Base-by-base conservation (phyloP, 1,139 yeast genomes). In the Hyphopichia pseudoburtonii region DNA sequence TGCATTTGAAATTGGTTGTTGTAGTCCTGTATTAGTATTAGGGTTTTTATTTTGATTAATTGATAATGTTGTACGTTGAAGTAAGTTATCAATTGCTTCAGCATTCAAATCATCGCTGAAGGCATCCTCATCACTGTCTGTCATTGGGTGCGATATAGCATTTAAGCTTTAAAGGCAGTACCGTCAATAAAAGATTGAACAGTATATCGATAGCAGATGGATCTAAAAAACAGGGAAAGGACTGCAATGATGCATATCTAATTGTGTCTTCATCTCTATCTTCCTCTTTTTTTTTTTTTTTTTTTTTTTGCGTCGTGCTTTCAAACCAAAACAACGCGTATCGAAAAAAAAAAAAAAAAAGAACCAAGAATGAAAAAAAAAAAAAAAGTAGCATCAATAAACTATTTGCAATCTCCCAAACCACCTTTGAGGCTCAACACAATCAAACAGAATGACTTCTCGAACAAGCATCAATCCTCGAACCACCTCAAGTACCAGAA, bases 81-180 rank as follows among this genome's bases (percentile, higher is more conserved):
- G n/a, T 7, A 26, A 12, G 5, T 19, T 22, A 26, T 26, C 16
- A 22, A 32, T 24, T 14, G 16, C 29, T 5, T 34, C 36, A 24
- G 17, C 15, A 16, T 33, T 31, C 23, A 33, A 19, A 15, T 34
- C 36, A 29, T 28, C 29, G 23, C 28, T 26, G 23, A 32, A 26
- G 11, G 11, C 27, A 25, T 28, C 31, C 8, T 28, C 31, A 18
- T 18, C 35, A 19, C 35, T 33, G 8, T 30, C 27, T n/a, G 33
- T 14, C 33, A 30, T 30, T n/a, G 14, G 17, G 15, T 14, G 4
- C n/a, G 18, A 14, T 15, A 15, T 26, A 6, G 11, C 28, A 26
- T 15, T 12, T 12, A 12, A 12, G 16, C n/a, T 12, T n/a, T 26
- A n/a, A n/a, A 26, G 11, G 14, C 28, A 25, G 28, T n/a, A n/a